Evolutionary conservation across 164 flowering plant genomes (phyloP).

Genomic region (Piper betle): DNA sequence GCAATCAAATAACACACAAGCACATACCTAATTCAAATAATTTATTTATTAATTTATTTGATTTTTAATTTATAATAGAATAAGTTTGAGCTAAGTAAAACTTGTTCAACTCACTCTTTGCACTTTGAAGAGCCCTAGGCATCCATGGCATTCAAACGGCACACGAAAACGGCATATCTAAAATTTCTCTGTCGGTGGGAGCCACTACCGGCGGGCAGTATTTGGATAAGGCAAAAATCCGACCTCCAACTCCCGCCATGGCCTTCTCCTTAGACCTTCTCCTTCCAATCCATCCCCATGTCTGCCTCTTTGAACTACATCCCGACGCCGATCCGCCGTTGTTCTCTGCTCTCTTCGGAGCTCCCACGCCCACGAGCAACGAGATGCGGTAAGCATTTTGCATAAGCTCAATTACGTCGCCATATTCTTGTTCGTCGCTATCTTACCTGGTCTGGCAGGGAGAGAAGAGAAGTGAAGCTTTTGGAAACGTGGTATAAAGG

Average conservation of each 20-base stretch:
- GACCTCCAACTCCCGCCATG: conserved; percentile 19
- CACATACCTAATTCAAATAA: too few relatives aligned
- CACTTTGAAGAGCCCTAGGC: too few relatives aligned
- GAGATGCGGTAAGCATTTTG: not conserved
- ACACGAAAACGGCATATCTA: too few relatives aligned
- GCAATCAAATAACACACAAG: too few relatives aligned
- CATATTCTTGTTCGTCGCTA: not conserved
- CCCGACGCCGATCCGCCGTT: conserved; percentile 7
- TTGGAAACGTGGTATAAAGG: conserved; percentile 2
- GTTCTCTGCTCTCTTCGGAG: conserved; percentile 4
- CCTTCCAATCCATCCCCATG: conserved; percentile 18
- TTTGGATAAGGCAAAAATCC: conserved; percentile 7
- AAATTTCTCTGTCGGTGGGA: not conserved
- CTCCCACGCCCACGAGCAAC: conserved; percentile 11
- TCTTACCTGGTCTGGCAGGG: not conserved
- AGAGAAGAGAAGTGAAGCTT: conserved; percentile 3
- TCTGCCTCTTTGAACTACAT: conserved; percentile 8
- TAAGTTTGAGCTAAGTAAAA: too few relatives aligned
- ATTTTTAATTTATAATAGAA: too few relatives aligned
- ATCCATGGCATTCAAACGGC: not conserved
- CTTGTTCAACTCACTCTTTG: too few relatives aligned
- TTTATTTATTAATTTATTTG: too few relatives aligned
- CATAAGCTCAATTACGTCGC: not conserved
- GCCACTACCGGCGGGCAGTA: not conserved
- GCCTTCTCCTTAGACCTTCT: conserved; percentile 23